Base-by-base conservation (phyloP, 768 basidiomycete genomes). In the Tulasnella calospora region DNA sequence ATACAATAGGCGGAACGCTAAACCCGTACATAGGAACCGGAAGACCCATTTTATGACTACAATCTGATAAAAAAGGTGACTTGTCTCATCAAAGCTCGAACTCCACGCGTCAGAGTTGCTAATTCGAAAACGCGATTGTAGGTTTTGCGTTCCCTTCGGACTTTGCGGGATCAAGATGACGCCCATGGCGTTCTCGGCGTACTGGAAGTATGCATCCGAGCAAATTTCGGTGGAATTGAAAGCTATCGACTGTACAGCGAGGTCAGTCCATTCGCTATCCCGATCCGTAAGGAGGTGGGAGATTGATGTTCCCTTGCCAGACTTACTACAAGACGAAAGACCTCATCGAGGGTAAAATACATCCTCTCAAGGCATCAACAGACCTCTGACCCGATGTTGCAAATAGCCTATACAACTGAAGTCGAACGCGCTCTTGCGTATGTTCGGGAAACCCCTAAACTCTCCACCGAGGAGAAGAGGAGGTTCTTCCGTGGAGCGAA, bases 221-320 rank as follows among this genome's bases (percentile, higher is more conserved):
- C 90, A 33, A 98, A 98, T 83, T 99, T 98, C 85, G 98, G 94
- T 19, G 98, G 94, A 0, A 90, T 94, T 4, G 96, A 98, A 85
- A 94, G 93, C 46, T 84, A 92, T 13, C 90, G 95, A 82, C 85
- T 99, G 35, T 98, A 98, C 82, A 94, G 93, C 84, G 95, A 97
- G 86, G 95, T 87, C 38, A 77, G 79, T 47, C 79, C 27, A 46
- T 36, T 23, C 44, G 19, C 21, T 8, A 47, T 6, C 57, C 67
- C 21, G 76, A 10, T 15, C 61, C 13, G 17, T n/a, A 8, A 57
- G 10, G 17, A 38, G 35, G 40, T 8, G 40, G 72, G 30, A 17
- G 36, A 27, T 3, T 74, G 78, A 81, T 46, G 15, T 70, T 35
- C 10, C 55, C 30, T 61, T n/a, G 19, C 19, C 80, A 98, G 94